Evolutionary conservation across 176 grass and related monocot genomes (phyloP).

Genomic region (Carex parvula): DNA sequence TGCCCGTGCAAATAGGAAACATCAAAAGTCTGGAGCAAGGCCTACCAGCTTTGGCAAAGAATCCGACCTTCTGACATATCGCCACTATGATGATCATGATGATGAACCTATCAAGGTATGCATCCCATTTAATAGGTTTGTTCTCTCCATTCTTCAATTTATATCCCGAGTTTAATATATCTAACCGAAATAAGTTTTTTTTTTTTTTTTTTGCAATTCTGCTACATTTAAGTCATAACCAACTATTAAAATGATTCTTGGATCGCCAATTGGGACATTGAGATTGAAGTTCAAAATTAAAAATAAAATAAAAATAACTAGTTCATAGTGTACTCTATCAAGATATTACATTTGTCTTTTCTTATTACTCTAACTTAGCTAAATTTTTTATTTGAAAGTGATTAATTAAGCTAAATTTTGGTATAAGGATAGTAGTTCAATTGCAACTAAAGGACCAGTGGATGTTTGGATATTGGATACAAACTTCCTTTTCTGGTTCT

Average conservation of each 20-base stretch:
- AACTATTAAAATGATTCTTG: background rate
- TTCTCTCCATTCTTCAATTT: background rate
- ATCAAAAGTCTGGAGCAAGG: slow-evolving; percentile 4
- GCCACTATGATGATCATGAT: background rate
- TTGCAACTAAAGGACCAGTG: background rate
- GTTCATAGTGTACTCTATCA: background rate
- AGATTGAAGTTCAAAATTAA: background rate
- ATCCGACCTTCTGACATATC: slow-evolving; percentile 19
- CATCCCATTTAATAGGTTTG: background rate
- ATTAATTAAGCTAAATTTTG: background rate
- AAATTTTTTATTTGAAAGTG: background rate
- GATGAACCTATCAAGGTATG: slow-evolving; percentile 9
- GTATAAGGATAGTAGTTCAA: background rate
- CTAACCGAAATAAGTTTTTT: background rate
- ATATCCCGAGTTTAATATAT: background rate
- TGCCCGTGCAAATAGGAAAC: slow-evolving; percentile 32
- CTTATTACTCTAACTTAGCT: background rate
- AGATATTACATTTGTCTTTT: background rate
- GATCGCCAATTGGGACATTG: background rate
- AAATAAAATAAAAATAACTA: background rate
- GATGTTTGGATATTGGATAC: background rate
- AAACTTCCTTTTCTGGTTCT: background rate
- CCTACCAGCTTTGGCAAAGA: background rate
- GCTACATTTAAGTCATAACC: background rate
- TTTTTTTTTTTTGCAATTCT: background rate